A percentile compares a stretch with the other conserved stretches of the same genome.
Conservation (phyloP, 208 protist genomes). For the Acanthamoeba castellanii region DNA sequence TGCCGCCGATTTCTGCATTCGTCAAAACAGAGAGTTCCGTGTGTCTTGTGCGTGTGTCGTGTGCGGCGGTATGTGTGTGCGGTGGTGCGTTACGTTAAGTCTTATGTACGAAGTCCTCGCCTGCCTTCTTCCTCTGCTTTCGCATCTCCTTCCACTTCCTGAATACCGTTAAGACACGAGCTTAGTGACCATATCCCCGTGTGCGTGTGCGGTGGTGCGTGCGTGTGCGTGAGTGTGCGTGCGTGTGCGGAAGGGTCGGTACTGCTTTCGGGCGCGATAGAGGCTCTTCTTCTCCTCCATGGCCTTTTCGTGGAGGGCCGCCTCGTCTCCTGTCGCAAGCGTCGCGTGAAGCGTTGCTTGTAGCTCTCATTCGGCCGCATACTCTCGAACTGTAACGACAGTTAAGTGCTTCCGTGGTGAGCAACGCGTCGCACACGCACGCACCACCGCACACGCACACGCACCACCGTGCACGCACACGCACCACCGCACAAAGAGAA, state of each 20-base stretch:
- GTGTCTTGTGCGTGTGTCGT: too few relatives aligned
- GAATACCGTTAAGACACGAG: too few relatives aligned
- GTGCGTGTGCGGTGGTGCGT: too few relatives aligned
- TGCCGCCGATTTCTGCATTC: not conserved
- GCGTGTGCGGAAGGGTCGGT: not conserved
- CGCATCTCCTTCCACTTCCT: not conserved
- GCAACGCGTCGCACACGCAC: too few relatives aligned
- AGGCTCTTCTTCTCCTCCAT: slow-evolving; percentile 22
- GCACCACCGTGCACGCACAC: too few relatives aligned
- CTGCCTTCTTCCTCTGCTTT: not conserved
- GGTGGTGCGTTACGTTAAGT: too few relatives aligned
- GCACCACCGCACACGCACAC: too few relatives aligned
- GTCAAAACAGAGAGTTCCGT: too few relatives aligned
- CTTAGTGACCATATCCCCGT: too few relatives aligned
- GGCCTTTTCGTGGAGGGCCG: not conserved
- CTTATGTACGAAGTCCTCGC: not conserved
- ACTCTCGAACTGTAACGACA: not conserved
- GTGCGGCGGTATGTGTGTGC: too few relatives aligned
- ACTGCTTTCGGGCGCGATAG: not conserved
- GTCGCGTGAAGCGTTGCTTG: not conserved
- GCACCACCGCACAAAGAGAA: too few relatives aligned
- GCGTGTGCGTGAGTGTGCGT: too few relatives aligned
- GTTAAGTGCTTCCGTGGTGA: not conserved
- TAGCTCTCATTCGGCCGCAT: slow-evolving; percentile 8
- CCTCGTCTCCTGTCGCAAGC: not conserved